phyloP scores from a whole-genome alignment of 129 eudicot species.

The Flaveria ramosissima region DNA sequence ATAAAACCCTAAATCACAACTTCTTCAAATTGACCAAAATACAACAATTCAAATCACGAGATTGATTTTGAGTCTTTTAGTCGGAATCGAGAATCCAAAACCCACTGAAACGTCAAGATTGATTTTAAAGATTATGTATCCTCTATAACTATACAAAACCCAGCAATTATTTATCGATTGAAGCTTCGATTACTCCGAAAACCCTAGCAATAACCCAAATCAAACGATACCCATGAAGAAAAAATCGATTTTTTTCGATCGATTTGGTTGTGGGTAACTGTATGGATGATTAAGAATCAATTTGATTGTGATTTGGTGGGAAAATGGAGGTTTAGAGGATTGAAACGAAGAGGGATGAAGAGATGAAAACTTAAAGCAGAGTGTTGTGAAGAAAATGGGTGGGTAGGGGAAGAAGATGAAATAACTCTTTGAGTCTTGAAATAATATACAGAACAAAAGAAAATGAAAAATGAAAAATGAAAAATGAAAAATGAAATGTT shows the following conservation, averaged over 20 bases:
- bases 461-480: slow-evolving; percentile 1
- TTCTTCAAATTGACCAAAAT: slow-evolving; percentile 22
- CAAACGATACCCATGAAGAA: slow-evolving; percentile 4
- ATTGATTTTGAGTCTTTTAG: not conserved
- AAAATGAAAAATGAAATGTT: not conserved
- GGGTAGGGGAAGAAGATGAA: slow-evolving; percentile 46
- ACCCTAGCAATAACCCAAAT: slow-evolving; percentile 27
- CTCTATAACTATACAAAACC: not conserved
- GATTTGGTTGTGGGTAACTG: not conserved
- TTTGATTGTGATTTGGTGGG: slow-evolving; percentile 23
- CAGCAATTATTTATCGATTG: slow-evolving; percentile 19
- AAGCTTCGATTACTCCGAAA: slow-evolving; percentile 25
- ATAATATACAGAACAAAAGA: slow-evolving; percentile 27
- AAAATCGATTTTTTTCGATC: not conserved
- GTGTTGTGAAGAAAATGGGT: slow-evolving; percentile 40
- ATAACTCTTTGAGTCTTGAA: slow-evolving; percentile 16
- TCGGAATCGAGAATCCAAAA: not conserved
- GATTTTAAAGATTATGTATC: slow-evolving; percentile 14
- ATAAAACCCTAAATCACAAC: slow-evolving; percentile 33
- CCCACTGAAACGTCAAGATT: not conserved
- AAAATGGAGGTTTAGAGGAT: slow-evolving; percentile 22
- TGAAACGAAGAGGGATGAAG: slow-evolving; percentile 34
- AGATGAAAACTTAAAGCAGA: slow-evolving; percentile 34
- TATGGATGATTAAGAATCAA: slow-evolving; percentile 11
- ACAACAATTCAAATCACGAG: slow-evolving; percentile 13